Percentiles rank a stretch among this genome's conserved stretches.
Conservation (phyloP, 2,329 filamentous ascomycete genomes). For the Emericellopsis cladophorae region DNA sequence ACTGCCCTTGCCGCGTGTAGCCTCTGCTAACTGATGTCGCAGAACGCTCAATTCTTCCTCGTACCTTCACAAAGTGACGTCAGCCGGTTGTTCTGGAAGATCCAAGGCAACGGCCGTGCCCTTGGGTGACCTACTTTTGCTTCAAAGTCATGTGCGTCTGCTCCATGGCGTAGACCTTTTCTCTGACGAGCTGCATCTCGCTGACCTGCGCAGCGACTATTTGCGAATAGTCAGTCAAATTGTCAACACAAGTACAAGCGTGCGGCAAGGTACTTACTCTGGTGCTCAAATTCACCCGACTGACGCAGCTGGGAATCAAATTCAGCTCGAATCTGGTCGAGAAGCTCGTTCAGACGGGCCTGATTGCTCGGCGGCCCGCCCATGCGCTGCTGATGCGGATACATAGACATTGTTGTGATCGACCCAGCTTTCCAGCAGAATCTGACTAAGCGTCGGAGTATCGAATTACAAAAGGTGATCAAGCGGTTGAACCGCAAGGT, state of each 20-base stretch:
- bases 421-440: too few species aligned
- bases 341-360: slow-evolving; percentile 73
- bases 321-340: slow-evolving; percentile 82
- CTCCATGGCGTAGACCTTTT: slow-evolving; percentile 89
- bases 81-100: slow-evolving; percentile 1
- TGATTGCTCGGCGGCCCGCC: slow-evolving; percentile 46
- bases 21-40: slow-evolving; percentile 73
- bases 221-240: slow-evolving; percentile 8
- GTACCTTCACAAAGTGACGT: slow-evolving; percentile 49
- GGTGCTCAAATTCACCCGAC: slow-evolving; percentile 80
- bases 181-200: slow-evolving; percentile 87
- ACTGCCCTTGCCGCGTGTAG: slow-evolving; percentile 40
- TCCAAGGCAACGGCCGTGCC: background rate
- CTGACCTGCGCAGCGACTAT: slow-evolving; percentile 81
- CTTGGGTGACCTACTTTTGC: slow-evolving; percentile 56
- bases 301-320: slow-evolving; percentile 77
- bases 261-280: slow-evolving; percentile 51
- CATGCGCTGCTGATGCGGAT: slow-evolving; percentile 75
- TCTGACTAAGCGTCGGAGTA: too few species aligned
- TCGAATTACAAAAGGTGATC: too few species aligned
- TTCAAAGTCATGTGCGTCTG: slow-evolving; percentile 82
- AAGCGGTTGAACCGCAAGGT: too few species aligned
- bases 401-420: slow-evolving; percentile 54
- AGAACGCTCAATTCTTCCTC: slow-evolving; percentile 82
- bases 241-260: background rate